Base-by-base conservation (phyloP, 2,329 filamentous ascomycete species). In the Pseudogymnoascus sp. region DNA sequence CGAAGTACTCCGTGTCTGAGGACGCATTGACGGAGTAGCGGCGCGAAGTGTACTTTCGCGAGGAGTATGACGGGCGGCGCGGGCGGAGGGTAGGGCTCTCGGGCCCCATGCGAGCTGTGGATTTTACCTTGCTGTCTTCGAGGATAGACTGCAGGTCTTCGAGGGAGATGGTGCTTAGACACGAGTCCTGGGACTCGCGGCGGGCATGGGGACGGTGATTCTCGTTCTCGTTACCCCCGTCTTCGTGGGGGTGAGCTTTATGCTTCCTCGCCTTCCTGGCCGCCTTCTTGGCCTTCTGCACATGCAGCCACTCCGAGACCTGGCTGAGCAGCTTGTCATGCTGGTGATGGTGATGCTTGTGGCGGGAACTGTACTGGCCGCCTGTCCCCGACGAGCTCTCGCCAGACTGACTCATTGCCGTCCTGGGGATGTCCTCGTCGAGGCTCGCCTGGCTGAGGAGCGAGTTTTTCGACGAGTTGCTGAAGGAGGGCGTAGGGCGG, bases 1-100 rank as follows among this genome's bases (percentile, higher is more conserved):
- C 92, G 13, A 84, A 77, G 67, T 87, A 89, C 63, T 97, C 93
- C 0, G 92, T 95, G 68, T 97, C 93, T 0, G 90, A 94, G 3
- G 89, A 91, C 4, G 79, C 81, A 62, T 65, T 69, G 47, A 21
- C 26, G 13, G 47, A 57, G 26, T 31, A 31, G n/a, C 47, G 26
- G 17, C 62, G 64, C 13, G 60, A 58, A 1, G 65, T 67, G 5
- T 67, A 66, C 1, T 9, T 64, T 60, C 37, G 59, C 60, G 50
- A 40, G 40, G 60, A 60, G 41, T 64, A 61, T 7, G 66, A 65
- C 61, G 62, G 61, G 62, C 64, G 59, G 60, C 64, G 60, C n/a
- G 62, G 65, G 31, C 63, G 59, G 41, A 66, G 50, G 63, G 63
- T 68, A 60, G 66, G 65, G 11, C 70, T 65, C 64, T 71, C 71